Conservation (phyloP, 2,329 filamentous ascomycete species). For the Pseudopithomyces chartarum region DNA sequence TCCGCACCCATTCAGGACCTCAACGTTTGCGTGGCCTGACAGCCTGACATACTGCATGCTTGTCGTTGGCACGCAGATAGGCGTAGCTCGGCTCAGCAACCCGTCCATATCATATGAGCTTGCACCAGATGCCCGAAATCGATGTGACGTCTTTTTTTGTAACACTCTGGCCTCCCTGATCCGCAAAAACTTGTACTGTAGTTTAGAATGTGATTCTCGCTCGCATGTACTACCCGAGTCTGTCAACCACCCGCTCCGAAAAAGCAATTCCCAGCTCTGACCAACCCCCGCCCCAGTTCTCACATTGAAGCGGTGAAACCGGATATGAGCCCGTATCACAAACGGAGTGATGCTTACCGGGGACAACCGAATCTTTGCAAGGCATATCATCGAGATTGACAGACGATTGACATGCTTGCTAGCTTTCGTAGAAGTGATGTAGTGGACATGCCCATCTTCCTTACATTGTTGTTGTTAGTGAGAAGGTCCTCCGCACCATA, state of each 20-base stretch:
- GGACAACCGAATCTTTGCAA: too few relatives aligned
- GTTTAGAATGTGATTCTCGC: not conserved
- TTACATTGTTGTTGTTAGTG: too few relatives aligned
- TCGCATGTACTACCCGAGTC: conserved; percentile 2
- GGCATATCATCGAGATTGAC: too few relatives aligned
- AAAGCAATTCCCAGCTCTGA: not conserved
- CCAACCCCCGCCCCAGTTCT: not conserved
- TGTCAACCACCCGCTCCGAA: not conserved
- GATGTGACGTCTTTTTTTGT: not conserved
- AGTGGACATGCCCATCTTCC: too few relatives aligned
- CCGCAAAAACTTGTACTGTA: not conserved
- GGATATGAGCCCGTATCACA: not conserved
- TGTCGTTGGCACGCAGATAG: not conserved
- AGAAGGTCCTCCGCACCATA: too few relatives aligned
- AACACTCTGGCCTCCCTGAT: conserved; percentile 7
- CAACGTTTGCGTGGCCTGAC: not conserved
- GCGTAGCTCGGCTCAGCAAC: not conserved
- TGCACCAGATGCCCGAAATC: conserved; percentile 3
- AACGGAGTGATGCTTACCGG: too few relatives aligned
- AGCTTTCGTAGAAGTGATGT: too few relatives aligned
- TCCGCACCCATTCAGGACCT: not conserved
- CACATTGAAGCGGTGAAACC: not conserved
- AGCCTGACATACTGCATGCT: not conserved
- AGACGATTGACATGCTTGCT: too few relatives aligned
- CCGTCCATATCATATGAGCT: conserved; percentile 8